Evolutionary conservation across 1,284 basidiomycete species (phyloP).

Genomic region (Rhizoctonia solani): DNA sequence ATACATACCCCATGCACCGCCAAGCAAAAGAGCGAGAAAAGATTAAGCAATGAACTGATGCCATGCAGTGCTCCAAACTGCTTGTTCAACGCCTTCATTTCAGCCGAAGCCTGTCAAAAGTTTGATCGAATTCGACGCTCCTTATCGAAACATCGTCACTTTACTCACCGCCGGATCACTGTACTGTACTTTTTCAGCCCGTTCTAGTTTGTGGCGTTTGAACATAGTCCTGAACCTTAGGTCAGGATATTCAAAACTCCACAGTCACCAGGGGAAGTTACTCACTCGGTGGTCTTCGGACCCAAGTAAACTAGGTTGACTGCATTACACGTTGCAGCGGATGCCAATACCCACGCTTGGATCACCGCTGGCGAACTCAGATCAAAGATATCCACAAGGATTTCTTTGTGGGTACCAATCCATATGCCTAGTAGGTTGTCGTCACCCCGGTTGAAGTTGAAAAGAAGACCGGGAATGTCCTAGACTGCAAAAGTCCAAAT

Average conservation of each 20-base stretch:
- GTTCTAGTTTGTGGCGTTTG: conserved; percentile 71
- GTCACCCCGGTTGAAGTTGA: conserved; percentile 61
- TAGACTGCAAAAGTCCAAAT: conserved; percentile 76
- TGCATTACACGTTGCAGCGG: conserved; percentile 56
- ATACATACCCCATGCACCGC: conserved; percentile 75
- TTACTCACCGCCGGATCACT: conserved; percentile 61
- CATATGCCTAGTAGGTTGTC: conserved; percentile 63
- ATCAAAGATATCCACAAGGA: conserved; percentile 55
- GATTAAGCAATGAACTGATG: conserved; percentile 67
- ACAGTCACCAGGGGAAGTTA: conserved; percentile 45
- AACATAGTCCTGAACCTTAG: conserved; percentile 62
- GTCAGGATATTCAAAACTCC: conserved; percentile 17
- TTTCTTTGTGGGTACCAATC: conserved; percentile 65
- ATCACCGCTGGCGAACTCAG: conserved; percentile 59
- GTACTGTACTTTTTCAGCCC: conserved; percentile 70
- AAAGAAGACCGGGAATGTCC: conserved; percentile 78
- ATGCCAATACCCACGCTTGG: conserved; percentile 67
- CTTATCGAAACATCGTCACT: neutral
- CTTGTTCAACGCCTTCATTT: conserved; percentile 69
- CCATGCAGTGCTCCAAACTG: conserved; percentile 70
- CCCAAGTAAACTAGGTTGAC: conserved; percentile 64
- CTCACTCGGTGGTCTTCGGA: conserved; percentile 64
- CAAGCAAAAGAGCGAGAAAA: conserved; percentile 62
- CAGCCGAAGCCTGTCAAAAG: conserved; percentile 59
- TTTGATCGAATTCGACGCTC: neutral